These are phyloP conservation scores for Magnusiomyces magnusii DNA, from an alignment of 1,139 yeast genomes.

Conservation along the genomic window DNA sequence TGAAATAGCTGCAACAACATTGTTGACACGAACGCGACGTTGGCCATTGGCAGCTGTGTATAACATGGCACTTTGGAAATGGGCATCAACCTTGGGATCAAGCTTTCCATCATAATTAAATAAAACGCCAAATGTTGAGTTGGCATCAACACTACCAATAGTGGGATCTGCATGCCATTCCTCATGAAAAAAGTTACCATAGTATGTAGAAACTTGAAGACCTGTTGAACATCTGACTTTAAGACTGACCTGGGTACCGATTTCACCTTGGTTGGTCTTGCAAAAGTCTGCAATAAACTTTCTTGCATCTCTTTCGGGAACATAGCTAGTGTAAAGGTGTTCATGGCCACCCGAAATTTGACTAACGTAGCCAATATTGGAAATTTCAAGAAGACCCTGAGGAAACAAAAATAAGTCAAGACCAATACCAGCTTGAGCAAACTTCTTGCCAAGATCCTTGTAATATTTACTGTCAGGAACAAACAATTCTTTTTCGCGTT, in stretches of 20 bases:
- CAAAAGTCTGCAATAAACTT: slow-evolving; percentile 52
- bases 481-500: slow-evolving; percentile 52
- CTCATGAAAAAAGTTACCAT: slow-evolving; percentile 44
- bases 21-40: slow-evolving; percentile 78
- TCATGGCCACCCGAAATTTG: slow-evolving; percentile 67
- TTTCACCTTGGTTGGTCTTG: slow-evolving; percentile 28
- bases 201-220: slow-evolving; percentile 71
- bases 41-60: slow-evolving; percentile 73
- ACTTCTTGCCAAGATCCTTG: slow-evolving; percentile 50
- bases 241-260: slow-evolving; percentile 76
- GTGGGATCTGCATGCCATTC: slow-evolving; percentile 48
- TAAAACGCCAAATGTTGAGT: slow-evolving; percentile 63
- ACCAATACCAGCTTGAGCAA: slow-evolving; percentile 56
- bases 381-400: slow-evolving; percentile 59
- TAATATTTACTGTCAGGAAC: slow-evolving; percentile 59
- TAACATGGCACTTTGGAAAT: slow-evolving; percentile 84
- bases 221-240: slow-evolving; percentile 89
- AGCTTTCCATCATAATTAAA: slow-evolving; percentile 74
- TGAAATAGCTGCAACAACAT: slow-evolving; percentile 73
- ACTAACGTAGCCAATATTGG: slow-evolving; percentile 63
- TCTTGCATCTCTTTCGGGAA: slow-evolving; percentile 62
- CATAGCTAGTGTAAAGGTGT: slow-evolving; percentile 60
- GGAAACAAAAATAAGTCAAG: slow-evolving; percentile 70
- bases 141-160: slow-evolving; percentile 58
- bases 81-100: slow-evolving; percentile 66